Conservation (phyloP, 345 rosid genomes). For the Hypericum androsaemum region DNA sequence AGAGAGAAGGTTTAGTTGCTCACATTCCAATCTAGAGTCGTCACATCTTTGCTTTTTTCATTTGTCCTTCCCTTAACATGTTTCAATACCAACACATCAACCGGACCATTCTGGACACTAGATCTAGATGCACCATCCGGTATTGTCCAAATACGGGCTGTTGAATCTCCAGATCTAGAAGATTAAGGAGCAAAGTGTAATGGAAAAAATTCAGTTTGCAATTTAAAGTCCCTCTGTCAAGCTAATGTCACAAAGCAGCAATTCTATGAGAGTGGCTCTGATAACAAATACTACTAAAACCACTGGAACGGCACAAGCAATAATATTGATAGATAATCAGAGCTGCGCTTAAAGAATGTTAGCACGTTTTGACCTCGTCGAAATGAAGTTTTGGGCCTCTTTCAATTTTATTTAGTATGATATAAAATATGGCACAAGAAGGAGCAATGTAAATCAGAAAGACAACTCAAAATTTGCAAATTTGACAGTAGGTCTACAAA, state of each 20-base stretch:
- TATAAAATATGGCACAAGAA: too few relatives aligned
- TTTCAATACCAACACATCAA: conserved; percentile 60
- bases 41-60: conserved; percentile 98
- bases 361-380: too few relatives aligned
- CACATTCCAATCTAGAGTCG: conserved; percentile 99
- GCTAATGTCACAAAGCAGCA: not conserved
- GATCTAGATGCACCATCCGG: conserved; percentile 50
- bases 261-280: too few relatives aligned
- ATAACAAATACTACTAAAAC: too few relatives aligned
- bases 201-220: not conserved
- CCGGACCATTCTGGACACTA: conserved; percentile 36
- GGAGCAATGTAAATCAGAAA: too few relatives aligned
- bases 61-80: conserved; percentile 91
- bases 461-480: too few relatives aligned
- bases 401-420: too few relatives aligned
- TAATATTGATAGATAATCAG: too few relatives aligned
- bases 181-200: not conserved
- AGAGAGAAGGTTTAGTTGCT: conserved; percentile 15
- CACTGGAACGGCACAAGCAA: too few relatives aligned
- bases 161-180: conserved; percentile 90
- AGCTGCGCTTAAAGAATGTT: too few relatives aligned
- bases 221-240: not conserved
- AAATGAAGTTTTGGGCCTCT: too few relatives aligned
- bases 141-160: conserved; percentile 95
- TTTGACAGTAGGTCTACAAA: too few relatives aligned